Conservation (phyloP, 306 rosid genomes). For the Dalbergia cochinchinensis region DNA sequence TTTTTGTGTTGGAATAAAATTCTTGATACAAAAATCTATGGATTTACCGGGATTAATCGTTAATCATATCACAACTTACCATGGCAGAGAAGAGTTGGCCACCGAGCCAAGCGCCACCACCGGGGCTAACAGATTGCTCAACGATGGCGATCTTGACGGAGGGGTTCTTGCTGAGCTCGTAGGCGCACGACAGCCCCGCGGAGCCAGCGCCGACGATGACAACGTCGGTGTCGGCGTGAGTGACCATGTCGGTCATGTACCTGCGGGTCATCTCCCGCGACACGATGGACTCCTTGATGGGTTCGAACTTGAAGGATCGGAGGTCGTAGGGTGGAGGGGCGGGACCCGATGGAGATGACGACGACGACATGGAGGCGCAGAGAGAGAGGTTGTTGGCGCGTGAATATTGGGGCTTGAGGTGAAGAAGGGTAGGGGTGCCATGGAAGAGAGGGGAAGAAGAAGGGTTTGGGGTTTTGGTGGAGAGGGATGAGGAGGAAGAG, state of each 20-base stretch:
- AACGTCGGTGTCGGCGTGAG: conserved; percentile 87
- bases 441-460: conserved; percentile 54
- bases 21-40: no score
- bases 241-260: conserved; percentile 91
- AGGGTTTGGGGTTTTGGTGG: conserved; percentile 50
- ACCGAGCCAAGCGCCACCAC: conserved; percentile 96
- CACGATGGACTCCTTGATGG: conserved; percentile 72
- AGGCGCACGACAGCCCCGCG: conserved; percentile 84
- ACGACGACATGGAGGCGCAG: conserved; percentile 53
- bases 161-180: conserved; percentile 84
- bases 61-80: conserved; percentile 37
- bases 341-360: conserved; percentile 5
- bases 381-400: background rate
- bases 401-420: conserved; percentile 41
- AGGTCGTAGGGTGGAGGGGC: conserved; percentile 48
- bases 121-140: conserved; percentile 92
- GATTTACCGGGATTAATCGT: background rate
- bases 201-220: conserved; percentile 86
- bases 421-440: conserved; percentile 37
- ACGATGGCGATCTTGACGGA: conserved; percentile 67
- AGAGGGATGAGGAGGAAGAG: conserved; percentile 47
- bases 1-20: no score
- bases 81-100: conserved; percentile 96
- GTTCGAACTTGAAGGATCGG: conserved; percentile 31
- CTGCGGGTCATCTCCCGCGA: conserved; percentile 90